phyloP scores from a whole-genome alignment of 2,329 filamentous ascomycete species.

The Akanthomyces muscarius region DNA sequence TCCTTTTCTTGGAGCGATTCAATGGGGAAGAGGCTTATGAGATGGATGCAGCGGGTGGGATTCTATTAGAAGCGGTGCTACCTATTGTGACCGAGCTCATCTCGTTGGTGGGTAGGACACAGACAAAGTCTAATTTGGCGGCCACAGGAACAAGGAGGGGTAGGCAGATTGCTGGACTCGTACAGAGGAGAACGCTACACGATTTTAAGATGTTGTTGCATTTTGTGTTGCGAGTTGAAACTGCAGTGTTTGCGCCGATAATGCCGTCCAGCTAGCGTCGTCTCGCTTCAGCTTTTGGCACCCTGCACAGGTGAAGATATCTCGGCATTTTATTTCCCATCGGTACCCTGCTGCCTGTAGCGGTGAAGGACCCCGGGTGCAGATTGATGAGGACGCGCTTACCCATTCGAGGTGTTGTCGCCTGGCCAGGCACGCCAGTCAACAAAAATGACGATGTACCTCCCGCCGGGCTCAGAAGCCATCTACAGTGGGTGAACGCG shows the following conservation, averaged over 20 bases:
- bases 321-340: not conserved
- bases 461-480: not conserved
- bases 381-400: conserved; percentile 9
- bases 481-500: not conserved
- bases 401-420: not conserved
- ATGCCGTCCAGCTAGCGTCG: not conserved
- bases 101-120: not conserved
- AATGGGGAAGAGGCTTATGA: not conserved
- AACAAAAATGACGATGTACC: conserved; percentile 13
- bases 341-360: not conserved
- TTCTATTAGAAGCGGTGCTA: not conserved
- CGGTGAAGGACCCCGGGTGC: not conserved
- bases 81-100: not conserved
- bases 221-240: not conserved
- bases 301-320: not conserved
- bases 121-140: conserved; percentile 2
- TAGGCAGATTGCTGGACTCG: not conserved
- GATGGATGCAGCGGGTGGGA: not conserved
- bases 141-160: not conserved
- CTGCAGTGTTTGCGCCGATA: not conserved
- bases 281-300: not conserved
- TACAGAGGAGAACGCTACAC: too few relatives aligned
- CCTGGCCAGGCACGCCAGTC: conserved; percentile 2
- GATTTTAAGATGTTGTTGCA: not conserved
- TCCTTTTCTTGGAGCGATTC: not conserved